Evolutionary conservation across 441 rosid genomes (phyloP), one percentile per base, ranked within the genome.

Genomic region (Euphorbia corollata): DNA sequence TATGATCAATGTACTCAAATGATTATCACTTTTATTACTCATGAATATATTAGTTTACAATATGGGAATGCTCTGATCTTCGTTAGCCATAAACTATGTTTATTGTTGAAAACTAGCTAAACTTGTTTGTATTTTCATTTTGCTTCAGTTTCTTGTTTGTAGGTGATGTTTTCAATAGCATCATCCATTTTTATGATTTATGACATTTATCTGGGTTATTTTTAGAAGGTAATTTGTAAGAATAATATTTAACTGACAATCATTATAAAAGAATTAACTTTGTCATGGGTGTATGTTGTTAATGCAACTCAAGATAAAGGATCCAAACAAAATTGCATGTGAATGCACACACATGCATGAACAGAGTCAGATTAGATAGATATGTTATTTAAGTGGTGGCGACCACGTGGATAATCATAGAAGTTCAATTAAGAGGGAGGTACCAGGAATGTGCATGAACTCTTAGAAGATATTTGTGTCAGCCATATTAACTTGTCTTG

Each of bases 391-490:
- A 12, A 55, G 9, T 24, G 50, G 38, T 58, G 53, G 23, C n/a
- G 38, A 50, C 51, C 16, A 30, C 22, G 16, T 20, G 30, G 6
- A 41, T 41, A 1, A 18, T 59, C 9, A 0, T 43, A 9, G 53
- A 55, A 53, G 32, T 32, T 63, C 63, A 63, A 57, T 23, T 45
- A 32, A 36, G 56, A 43, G n/a, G n/a, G 6, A 36, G 20, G 48
- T 55, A 27, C 45, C 32, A 7, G 50, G 65, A 61, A 55, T 64
- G 50, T 53, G 23, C 54, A 59, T 51, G 34, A 12, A 53, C 22
- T 24, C 57, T 22, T 65, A 58, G 51, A 56, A 68, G 34, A 71
- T 59, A 27, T 43, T 57, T 64, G 20, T 32, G 18, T 71, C 60
- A 62, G 20, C 64, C 54, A 64, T 30, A 15, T 27, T 45, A 19